Base-by-base conservation (phyloP, 306 rosid genomes). In the Lathyrus aphaca region DNA sequence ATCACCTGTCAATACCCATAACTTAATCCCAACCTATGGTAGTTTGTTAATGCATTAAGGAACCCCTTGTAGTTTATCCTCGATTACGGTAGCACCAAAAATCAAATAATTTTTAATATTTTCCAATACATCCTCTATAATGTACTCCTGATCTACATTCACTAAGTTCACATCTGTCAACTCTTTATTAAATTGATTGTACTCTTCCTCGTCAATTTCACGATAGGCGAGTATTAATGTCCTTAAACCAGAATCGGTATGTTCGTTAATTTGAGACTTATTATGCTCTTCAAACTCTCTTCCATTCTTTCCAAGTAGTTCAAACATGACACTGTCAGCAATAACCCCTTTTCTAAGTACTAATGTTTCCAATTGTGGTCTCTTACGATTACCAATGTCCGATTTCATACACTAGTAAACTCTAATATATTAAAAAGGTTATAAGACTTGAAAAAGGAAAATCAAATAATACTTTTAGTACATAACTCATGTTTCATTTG, bases 21-120 rank as follows among this genome's bases (percentile, higher is more conserved):
- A 79, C 81, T 94, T 94, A 56, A 94, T 94, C 76, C 99, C 97
- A 60, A 97, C 99, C 80, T 91, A 97, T 44, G 99, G 96, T 77
- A 94, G 92, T 69, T 89, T 94, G 89, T 94, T 97, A 49, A 94
- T 94, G 87, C 97, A 94, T 59, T 94, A 97, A 17, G 99, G 99
- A 73, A 94, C 99, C 92, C 99, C 99, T 82, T 94, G 99, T 78
- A 94, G 87, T 68, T 94, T 94, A 84, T 94, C 99, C 87, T 94
- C 99, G 82, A 91, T 97, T 18, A 97, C 97, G 64, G 99, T 94
- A 65, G 97, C 99, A 69, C 99, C 99, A 78, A 91, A 96, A 83
- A 94, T 87, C 66, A 91, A 77, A 74, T 94, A 86, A 79, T 81
- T 90, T 87, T 94, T 97, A 21, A 94, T 75, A 57, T 68, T 84